Base-by-base conservation (phyloP, 371 early-diverging fungal species). In the Haplosporangium sp. region DNA sequence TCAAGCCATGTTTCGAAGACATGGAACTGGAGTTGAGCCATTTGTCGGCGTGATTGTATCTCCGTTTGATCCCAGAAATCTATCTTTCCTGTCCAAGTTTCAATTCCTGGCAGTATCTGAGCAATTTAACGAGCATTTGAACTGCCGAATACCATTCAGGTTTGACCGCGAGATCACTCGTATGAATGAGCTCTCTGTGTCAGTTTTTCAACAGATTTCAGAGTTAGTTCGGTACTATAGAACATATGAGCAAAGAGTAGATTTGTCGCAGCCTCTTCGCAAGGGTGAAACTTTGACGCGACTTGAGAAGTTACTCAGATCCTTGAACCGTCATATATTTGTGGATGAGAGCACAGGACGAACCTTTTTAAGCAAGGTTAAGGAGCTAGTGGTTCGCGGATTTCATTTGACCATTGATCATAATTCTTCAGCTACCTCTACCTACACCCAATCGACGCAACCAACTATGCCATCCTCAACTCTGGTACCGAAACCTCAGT, bases 31-130 rank as follows among this genome's bases (percentile, higher is more conserved):
- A 8, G 85, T 89, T 35, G 94, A 95, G 67, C 95, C 96, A 8
- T 96, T 96, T 86, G 87, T 95, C 48, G 95, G 95, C 13, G 92
- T 90, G 15, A 96, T 96, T 65, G 90, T 94, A 4, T 88, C 88
- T 15, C 95, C 95, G 11, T 93, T 91, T 75, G 89, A 94, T 71
- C 84, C 87, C 7, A 83, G 84, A 17, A 83, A 81, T 39, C 70
- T 72, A 7, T 85, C 88, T 20, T 85, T 86, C 19, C 73, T 86
- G 50, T 91, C 90, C n/a, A 84, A 88, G 69, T 85, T 90, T 39
- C 90, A 89, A 70, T 91, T 89, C 74, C 70, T 90, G 52, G 86
- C 88, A 52, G 63, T 72, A 42, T 76, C 83, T 15, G 85, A 71
- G 39, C 69, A 60, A 52, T 78, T 71, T 77, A 77, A 87, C 72